phyloP scores from a whole-genome alignment of 2,329 filamentous ascomycete genomes.

The Hypomyces rosellus region DNA sequence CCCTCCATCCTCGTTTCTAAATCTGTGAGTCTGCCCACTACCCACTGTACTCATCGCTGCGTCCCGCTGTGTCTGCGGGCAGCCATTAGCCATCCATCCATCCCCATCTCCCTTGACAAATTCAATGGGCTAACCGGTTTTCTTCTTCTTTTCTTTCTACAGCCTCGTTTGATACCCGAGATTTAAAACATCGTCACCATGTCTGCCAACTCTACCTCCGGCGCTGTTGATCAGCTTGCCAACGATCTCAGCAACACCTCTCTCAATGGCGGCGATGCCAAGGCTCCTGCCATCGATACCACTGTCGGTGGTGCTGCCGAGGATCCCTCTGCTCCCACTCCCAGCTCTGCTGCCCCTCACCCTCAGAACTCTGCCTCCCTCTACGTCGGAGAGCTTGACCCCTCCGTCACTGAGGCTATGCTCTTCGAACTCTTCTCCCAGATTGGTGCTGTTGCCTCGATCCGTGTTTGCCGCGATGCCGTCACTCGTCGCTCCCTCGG shows the following conservation, averaged over 20 bases:
- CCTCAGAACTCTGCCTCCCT: constrained; percentile 94
- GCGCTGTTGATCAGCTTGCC: constrained; percentile 73
- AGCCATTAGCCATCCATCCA: too few species aligned
- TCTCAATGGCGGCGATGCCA: constrained; percentile 63
- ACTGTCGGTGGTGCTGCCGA: constrained; percentile 49
- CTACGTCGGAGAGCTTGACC: constrained; percentile 97
- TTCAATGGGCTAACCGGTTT: not conserved
- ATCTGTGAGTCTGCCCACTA: constrained; percentile 9
- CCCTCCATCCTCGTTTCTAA: constrained; percentile 1
- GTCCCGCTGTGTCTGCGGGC: not conserved
- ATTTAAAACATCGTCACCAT: constrained; percentile 31
- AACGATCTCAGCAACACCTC: constrained; percentile 67
- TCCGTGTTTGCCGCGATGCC: constrained; percentile 98
- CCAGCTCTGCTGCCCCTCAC: constrained; percentile 66
- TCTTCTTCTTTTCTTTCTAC: constrained; percentile 1
- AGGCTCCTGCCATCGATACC: constrained; percentile 68
- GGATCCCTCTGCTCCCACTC: constrained; percentile 62
- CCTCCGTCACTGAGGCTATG: constrained; percentile 98
- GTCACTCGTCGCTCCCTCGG: constrained; percentile 97
- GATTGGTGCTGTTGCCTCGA: constrained; percentile 97
- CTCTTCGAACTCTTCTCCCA: constrained; percentile 99
- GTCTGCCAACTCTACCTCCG: constrained; percentile 51
- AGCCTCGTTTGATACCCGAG: constrained; percentile 10
- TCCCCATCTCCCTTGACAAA: too few species aligned
- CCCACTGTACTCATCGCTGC: not conserved